A percentile compares a stretch with the other conserved stretches of the same genome.
Evolutionary conservation across 2,329 filamentous ascomycete species (phyloP).

Genomic region (Ophiocordyceps camponoti-saundersi): DNA sequence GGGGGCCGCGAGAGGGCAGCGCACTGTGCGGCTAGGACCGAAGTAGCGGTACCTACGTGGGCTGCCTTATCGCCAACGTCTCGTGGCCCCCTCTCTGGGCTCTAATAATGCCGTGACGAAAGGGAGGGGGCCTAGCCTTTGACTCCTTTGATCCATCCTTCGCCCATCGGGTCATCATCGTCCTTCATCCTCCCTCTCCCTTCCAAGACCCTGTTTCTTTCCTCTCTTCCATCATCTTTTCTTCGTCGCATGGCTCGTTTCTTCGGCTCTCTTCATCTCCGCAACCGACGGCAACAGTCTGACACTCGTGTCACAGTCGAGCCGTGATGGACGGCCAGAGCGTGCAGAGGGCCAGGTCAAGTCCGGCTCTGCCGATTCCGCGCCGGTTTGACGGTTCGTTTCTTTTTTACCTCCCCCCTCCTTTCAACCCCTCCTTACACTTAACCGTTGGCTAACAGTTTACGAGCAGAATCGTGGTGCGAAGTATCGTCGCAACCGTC

Average conservation of each 20-base stretch:
- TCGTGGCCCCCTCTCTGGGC: background rate
- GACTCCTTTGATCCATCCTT: background rate
- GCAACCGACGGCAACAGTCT: background rate
- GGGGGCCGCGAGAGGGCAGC: background rate
- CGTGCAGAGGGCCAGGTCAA: slow-evolving; percentile 5
- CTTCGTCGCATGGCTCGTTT: background rate
- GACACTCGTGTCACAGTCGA: background rate
- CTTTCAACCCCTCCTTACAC: background rate
- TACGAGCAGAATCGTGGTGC: slow-evolving; percentile 76
- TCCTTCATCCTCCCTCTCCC: too few relatives aligned
- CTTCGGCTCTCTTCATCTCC: background rate
- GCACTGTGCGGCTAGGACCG: background rate
- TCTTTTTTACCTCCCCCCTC: background rate
- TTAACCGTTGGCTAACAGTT: background rate
- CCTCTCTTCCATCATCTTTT: background rate
- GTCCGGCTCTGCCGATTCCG: slow-evolving; percentile 13
- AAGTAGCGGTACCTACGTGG: background rate
- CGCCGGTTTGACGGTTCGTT: slow-evolving; percentile 19
- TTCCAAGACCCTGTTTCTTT: background rate
- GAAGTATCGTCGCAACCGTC: slow-evolving; percentile 87
- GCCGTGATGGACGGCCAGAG: background rate
- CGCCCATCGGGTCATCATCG: background rate
- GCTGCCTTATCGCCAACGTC: background rate
- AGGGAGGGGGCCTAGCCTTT: background rate
- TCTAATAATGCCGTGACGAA: background rate